Evolutionary conservation across 805 yeast species (phyloP).

Genomic region (Starmerella bombicola): DNA sequence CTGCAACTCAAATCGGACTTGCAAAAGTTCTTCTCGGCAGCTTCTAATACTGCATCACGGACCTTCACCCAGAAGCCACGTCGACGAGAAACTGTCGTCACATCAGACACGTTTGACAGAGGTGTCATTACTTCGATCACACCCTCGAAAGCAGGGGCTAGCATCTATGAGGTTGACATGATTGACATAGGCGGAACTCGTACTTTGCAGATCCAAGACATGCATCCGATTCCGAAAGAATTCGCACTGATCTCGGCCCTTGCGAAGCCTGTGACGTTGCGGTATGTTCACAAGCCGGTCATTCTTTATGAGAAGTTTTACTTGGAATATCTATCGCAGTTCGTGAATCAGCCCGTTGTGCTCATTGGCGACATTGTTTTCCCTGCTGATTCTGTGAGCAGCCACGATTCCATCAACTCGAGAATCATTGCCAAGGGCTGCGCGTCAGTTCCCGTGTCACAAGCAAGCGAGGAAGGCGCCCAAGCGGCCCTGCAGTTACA

Average conservation of each 20-base stretch:
- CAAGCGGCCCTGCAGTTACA: slow-evolving; percentile 36
- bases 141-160: slow-evolving; percentile 6
- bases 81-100: slow-evolving; percentile 44
- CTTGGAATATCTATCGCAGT: slow-evolving; percentile 43
- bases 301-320: slow-evolving; percentile 45
- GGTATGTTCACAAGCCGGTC: slow-evolving; percentile 48
- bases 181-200: slow-evolving; percentile 51
- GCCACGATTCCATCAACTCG: slow-evolving; percentile 47
- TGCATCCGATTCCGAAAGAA: slow-evolving; percentile 43
- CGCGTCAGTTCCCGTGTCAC: slow-evolving; percentile 38
- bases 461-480: slow-evolving; percentile 26
- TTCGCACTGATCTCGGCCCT: slow-evolving; percentile 39
- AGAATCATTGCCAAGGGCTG: slow-evolving; percentile 48
- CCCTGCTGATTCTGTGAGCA: slow-evolving; percentile 43
- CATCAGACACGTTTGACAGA: slow-evolving; percentile 41
- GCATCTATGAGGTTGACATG: slow-evolving; percentile 40
- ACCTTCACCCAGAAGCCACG: slow-evolving; percentile 32
- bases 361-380: slow-evolving; percentile 40
- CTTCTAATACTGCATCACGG: slow-evolving; percentile 25
- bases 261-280: slow-evolving; percentile 28
- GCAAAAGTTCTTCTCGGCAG: slow-evolving; percentile 25
- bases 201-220: slow-evolving; percentile 33
- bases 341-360: slow-evolving; percentile 43
- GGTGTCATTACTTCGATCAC: slow-evolving; percentile 23
- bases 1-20: slow-evolving; percentile 22